Evolutionary conservation across 345 rosid species (phyloP).

Genomic region (Ceriops decandra): DNA sequence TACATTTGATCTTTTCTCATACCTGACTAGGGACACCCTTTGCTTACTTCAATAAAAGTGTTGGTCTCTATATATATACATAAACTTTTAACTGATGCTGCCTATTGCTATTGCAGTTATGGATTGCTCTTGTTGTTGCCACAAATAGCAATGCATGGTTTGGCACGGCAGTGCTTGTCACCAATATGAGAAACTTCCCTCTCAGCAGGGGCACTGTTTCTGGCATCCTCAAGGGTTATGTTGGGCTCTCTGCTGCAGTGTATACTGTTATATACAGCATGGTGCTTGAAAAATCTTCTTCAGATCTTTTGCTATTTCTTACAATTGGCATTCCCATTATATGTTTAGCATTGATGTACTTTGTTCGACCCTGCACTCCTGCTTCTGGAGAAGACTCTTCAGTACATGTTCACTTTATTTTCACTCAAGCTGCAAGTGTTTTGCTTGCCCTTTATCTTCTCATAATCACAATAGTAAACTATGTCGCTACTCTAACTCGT

Average conservation of each 20-base stretch:
- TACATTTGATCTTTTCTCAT: too few species aligned
- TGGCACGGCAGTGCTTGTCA: slow-evolving; percentile 81
- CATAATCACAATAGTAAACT: slow-evolving; percentile 44
- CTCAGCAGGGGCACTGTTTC: slow-evolving; percentile 75
- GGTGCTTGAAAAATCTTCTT: slow-evolving; percentile 53
- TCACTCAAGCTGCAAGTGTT: slow-evolving; percentile 62
- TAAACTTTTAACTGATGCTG: not conserved
- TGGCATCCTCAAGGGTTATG: slow-evolving; percentile 82
- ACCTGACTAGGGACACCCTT: too few species aligned
- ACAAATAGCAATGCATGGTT: slow-evolving; percentile 84
- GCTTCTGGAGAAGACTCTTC: slow-evolving; percentile 87
- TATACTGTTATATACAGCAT: slow-evolving; percentile 70
- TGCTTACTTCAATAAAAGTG: not conserved
- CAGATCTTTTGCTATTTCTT: slow-evolving; percentile 59
- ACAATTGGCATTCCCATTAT: slow-evolving; percentile 69
- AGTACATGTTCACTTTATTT: slow-evolving; percentile 65
- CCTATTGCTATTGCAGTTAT: slow-evolving; percentile 50
- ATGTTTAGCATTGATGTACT: slow-evolving; percentile 64
- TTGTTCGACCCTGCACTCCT: slow-evolving; percentile 76
- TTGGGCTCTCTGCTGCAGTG: slow-evolving; percentile 73
- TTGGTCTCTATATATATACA: not conserved
- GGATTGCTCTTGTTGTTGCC: slow-evolving; percentile 65
- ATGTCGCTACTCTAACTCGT: slow-evolving; percentile 35
- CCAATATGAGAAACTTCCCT: slow-evolving; percentile 94
- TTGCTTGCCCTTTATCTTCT: slow-evolving; percentile 69